These are phyloP conservation scores for Avena insularis DNA, from an alignment of 176 grass and related monocot genomes.

Conservation along the genomic window DNA sequence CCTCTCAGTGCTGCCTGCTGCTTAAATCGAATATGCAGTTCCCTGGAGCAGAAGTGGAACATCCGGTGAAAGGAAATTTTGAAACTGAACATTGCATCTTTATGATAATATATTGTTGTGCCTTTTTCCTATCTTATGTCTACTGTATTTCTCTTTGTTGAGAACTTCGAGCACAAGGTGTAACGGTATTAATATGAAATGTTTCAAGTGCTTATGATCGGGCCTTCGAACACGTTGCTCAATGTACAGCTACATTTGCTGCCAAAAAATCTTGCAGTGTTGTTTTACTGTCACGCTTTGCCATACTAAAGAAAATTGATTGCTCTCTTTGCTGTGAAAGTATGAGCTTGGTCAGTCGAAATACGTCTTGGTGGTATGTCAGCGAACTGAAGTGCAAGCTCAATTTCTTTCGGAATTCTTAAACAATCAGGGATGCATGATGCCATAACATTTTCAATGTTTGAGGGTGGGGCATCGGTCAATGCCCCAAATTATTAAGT, in stretches of 20 bases:
- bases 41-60: conserved; percentile 94
- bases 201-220: not conserved
- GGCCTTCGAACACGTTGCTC: not conserved
- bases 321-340: not conserved
- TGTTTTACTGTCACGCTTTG: not conserved
- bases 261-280: not conserved
- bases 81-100: not conserved
- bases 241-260: not conserved
- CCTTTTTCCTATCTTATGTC: conserved; percentile 10
- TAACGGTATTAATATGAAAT: not conserved
- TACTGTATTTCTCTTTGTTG: conserved; percentile 15
- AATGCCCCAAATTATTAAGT: too few relatives aligned
- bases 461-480: too few relatives aligned
- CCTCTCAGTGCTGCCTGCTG: conserved; percentile 95
- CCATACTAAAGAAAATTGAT: not conserved
- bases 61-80: conserved; percentile 60
- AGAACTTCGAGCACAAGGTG: not conserved
- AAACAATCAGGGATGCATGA: not conserved
- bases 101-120: conserved; percentile 7
- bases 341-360: not conserved
- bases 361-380: not conserved
- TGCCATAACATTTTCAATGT: too few relatives aligned
- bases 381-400: not conserved
- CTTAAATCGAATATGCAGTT: conserved; percentile 89
- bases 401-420: not conserved